Evolutionary conservation across 2,329 filamentous ascomycete species (phyloP).

Genomic region (Metarhizium brunneum): DNA sequence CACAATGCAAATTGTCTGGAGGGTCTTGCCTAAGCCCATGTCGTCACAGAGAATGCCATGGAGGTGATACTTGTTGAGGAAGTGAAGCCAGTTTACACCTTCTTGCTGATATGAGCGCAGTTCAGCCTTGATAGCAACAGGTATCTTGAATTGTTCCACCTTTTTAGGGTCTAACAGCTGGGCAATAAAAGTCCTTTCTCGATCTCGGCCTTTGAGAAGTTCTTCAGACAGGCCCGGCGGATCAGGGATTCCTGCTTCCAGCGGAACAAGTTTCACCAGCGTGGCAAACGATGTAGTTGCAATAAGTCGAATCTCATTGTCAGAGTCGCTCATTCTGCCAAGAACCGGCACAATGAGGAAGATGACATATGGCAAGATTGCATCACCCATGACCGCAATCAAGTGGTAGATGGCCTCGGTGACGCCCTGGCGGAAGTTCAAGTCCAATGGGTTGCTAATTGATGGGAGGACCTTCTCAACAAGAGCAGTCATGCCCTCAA

Average conservation of each 20-base stretch:
- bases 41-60: constrained; percentile 98
- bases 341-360: constrained; percentile 97
- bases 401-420: constrained; percentile 95
- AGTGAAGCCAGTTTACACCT: constrained; percentile 96
- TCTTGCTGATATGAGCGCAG: constrained; percentile 97
- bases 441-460: constrained; percentile 82
- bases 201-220: constrained; percentile 79
- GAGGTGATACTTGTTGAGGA: constrained; percentile 95
- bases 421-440: constrained; percentile 83
- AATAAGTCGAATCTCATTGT: constrained; percentile 88
- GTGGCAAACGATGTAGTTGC: constrained; percentile 97
- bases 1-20: constrained; percentile 96
- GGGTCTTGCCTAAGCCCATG: constrained; percentile 96
- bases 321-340: constrained; percentile 95
- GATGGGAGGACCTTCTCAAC: constrained; percentile 88
- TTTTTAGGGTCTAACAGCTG: constrained; percentile 97
- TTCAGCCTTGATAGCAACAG: constrained; percentile 93
- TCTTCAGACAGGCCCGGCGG: constrained; percentile 87
- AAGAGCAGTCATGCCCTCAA: constrained; percentile 90
- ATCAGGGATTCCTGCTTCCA: constrained; percentile 95
- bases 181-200: constrained; percentile 91
- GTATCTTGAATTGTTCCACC: constrained; percentile 86
- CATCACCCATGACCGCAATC: constrained; percentile 96
- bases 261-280: constrained; percentile 88
- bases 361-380: constrained; percentile 93